Conservation (phyloP, 768 basidiomycete species). For the Hypsizygus marmoreus region DNA sequence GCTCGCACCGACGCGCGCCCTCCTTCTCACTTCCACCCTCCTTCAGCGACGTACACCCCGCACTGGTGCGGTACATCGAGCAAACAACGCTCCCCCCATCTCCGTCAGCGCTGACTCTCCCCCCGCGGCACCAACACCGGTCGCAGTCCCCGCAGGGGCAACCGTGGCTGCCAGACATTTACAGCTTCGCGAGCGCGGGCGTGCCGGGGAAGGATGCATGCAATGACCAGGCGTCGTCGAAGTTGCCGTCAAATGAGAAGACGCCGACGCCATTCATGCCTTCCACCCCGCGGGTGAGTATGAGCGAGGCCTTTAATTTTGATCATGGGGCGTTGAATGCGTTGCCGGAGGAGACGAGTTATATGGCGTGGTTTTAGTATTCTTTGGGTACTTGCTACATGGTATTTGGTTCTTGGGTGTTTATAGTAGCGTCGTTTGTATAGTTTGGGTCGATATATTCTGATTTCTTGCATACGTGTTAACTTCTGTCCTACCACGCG, state of each 20-base stretch:
- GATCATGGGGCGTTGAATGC: conserved; percentile 61
- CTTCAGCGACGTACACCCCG: conserved; percentile 36
- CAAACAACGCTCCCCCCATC: conserved; percentile 27
- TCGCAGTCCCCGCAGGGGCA: conserved; percentile 21
- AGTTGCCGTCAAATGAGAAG: not conserved
- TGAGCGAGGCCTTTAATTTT: conserved; percentile 59
- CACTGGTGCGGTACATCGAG: conserved; percentile 35
- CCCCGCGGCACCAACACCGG: too few species aligned
- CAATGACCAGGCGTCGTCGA: conserved; percentile 4
- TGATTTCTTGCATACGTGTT: too few species aligned
- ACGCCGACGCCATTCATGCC: conserved; percentile 44
- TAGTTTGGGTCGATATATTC: too few species aligned
- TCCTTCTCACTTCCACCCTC: conserved; percentile 31
- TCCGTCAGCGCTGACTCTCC: too few species aligned
- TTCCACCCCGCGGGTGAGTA: conserved; percentile 50
- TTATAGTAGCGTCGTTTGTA: too few species aligned
- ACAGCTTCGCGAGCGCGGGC: conserved; percentile 44
- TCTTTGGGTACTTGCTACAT: too few species aligned
- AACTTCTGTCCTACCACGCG: too few species aligned
- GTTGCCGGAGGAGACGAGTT: conserved; percentile 59
- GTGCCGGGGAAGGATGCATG: conserved; percentile 30
- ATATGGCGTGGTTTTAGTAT: conserved; percentile 75
- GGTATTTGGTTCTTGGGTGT: too few species aligned
- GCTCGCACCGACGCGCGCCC: conserved; percentile 17
- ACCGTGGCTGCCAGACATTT: conserved; percentile 48